These are phyloP conservation scores for Microbotryomycetes sp. DNA, from an alignment of 1,284 basidiomycete species.

Conservation along the genomic window DNA sequence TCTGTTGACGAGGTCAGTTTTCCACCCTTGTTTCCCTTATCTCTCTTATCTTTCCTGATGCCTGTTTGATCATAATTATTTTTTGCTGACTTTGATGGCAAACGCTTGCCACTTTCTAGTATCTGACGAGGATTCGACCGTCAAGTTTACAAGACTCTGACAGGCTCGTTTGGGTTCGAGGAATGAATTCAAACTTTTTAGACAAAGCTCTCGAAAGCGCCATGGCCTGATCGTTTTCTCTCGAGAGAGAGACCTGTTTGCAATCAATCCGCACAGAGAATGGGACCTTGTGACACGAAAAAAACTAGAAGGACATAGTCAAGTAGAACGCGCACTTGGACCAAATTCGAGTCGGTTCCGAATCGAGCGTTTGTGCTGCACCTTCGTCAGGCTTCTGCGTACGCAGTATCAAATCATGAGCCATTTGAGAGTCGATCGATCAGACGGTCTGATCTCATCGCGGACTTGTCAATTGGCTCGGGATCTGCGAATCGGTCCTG, in stretches of 20 bases:
- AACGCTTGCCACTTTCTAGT: not conserved
- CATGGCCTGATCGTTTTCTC: not conserved
- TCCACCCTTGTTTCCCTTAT: not conserved
- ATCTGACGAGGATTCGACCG: conserved; percentile 14
- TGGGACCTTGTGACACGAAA: not conserved
- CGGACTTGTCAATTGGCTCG: too few species aligned
- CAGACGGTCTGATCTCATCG: too few species aligned
- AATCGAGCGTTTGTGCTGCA: too few species aligned
- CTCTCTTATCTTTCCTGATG: not conserved
- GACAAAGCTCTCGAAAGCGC: not conserved
- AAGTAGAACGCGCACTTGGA: not conserved
- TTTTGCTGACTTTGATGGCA: not conserved
- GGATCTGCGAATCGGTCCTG: too few species aligned
- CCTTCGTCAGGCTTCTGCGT: too few species aligned
- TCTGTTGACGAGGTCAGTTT: not conserved
- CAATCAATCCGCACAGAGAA: not conserved
- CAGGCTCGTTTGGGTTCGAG: conserved; percentile 23
- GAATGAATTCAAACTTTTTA: conserved; percentile 18
- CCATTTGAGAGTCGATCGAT: too few species aligned
- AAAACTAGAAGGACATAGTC: not conserved
- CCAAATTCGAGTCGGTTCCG: not conserved
- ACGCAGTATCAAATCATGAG: too few species aligned
- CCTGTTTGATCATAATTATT: too few species aligned
- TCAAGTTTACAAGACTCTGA: conserved; percentile 17
- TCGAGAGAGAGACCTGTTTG: not conserved